Evolutionary conservation across 1,284 basidiomycete genomes (phyloP).

Genomic region (Tausonia pullulans): DNA sequence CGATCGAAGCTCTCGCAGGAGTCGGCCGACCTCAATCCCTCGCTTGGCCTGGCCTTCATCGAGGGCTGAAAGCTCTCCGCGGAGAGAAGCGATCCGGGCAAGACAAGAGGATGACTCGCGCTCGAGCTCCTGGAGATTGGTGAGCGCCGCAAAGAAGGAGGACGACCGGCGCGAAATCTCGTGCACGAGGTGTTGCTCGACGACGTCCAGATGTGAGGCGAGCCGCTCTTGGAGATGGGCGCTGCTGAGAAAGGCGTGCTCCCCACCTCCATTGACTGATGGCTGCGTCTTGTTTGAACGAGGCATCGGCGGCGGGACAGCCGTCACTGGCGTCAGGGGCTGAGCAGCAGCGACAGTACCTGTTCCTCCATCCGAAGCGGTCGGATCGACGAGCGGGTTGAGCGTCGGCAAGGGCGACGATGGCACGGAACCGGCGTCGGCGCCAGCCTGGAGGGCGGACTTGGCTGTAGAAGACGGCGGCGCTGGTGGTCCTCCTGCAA

Average conservation of each 20-base stretch:
- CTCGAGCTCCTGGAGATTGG: constrained; percentile 85
- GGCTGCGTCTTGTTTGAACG: no score
- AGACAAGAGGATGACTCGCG: constrained; percentile 78
- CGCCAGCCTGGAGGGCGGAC: neutral
- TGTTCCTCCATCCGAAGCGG: neutral
- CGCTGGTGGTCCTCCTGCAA: constrained; percentile 16
- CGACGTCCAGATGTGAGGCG: constrained; percentile 82
- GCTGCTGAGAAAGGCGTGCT: no score
- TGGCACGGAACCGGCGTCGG: neutral
- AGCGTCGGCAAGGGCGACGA: constrained; percentile 3
- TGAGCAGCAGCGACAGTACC: no score
- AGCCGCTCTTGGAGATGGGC: constrained; percentile 68
- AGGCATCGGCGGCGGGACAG: no score
- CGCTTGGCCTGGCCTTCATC: constrained; percentile 64
- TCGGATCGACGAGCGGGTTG: constrained; percentile 1
- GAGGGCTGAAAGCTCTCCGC: constrained; percentile 58
- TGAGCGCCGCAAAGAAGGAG: constrained; percentile 91
- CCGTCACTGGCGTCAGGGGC: no score
- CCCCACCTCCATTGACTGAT: no score
- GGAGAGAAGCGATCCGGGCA: constrained; percentile 59
- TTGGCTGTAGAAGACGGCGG: constrained; percentile 1
- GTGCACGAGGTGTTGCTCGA: constrained; percentile 87
- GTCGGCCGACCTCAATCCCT: constrained; percentile 60
- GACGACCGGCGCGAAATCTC: constrained; percentile 84
- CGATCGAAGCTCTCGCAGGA: constrained; percentile 52